These are phyloP conservation scores for Mucor lusitanicus DNA, from an alignment of 371 early-diverging fungal genomes.

Conservation along the genomic window DNA sequence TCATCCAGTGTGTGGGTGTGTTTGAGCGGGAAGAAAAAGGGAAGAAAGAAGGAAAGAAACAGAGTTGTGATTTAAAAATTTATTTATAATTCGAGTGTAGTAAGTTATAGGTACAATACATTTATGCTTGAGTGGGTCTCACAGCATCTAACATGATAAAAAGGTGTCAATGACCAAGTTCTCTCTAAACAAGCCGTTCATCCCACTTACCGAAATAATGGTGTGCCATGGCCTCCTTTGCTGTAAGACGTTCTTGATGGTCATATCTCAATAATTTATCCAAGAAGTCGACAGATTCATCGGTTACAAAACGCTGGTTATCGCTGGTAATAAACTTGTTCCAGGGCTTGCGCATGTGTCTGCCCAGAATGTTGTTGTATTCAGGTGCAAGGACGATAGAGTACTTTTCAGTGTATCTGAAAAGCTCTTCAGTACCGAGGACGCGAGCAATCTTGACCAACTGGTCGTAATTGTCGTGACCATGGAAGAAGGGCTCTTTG, in stretches of 20 bases:
- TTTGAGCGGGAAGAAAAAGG: background rate
- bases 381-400: conserved; percentile 86
- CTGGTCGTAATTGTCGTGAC: conserved; percentile 98
- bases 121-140: background rate
- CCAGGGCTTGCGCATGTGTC: conserved; percentile 95
- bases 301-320: conserved; percentile 84
- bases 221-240: conserved; percentile 95
- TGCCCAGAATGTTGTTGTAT: conserved; percentile 84
- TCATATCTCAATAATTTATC: conserved; percentile 96
- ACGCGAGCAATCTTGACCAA: conserved; percentile 97
- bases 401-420: conserved; percentile 93
- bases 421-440: conserved; percentile 93
- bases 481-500: conserved; percentile 99
- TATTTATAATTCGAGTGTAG: background rate
- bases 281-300: conserved; percentile 93
- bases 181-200: too few relatives aligned
- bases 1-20: background rate
- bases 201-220: conserved; percentile 80
- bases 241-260: conserved; percentile 95
- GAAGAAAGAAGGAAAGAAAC: background rate
- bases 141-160: background rate
- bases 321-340: conserved; percentile 85
- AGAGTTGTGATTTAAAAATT: background rate
- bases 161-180: background rate
- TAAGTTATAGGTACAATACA: background rate